Evolutionary conservation across 2,329 filamentous ascomycete genomes (phyloP).

Genomic region (Epichloe coenophiala): DNA sequence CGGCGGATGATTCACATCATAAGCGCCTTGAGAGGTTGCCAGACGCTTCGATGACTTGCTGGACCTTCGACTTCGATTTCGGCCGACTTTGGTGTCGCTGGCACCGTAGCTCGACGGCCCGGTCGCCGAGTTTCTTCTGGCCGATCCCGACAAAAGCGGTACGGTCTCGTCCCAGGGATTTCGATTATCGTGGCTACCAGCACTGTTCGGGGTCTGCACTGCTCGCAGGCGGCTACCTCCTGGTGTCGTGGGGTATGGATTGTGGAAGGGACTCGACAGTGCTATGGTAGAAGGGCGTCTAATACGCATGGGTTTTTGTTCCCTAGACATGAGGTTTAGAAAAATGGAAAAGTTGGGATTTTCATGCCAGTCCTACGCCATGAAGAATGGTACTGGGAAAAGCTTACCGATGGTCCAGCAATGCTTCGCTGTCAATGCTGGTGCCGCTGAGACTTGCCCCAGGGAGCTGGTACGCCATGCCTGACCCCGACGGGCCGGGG

Average conservation of each 20-base stretch:
- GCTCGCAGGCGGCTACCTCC: slow-evolving; percentile 22
- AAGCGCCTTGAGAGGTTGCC: slow-evolving; percentile 22
- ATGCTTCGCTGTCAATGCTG: slow-evolving; percentile 76
- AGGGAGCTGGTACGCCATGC: slow-evolving; percentile 38
- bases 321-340: slow-evolving; percentile 22
- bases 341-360: neutral
- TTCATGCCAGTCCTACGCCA: neutral
- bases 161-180: slow-evolving; percentile 34
- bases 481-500: slow-evolving; percentile 21
- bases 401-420: slow-evolving; percentile 71
- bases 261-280: slow-evolving; percentile 20
- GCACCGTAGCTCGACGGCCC: slow-evolving; percentile 28
- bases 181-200: slow-evolving; percentile 35
- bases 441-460: slow-evolving; percentile 58
- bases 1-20: slow-evolving; percentile 56
- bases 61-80: slow-evolving; percentile 31
- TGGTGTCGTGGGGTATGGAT: slow-evolving; percentile 15
- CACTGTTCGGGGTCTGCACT: slow-evolving; percentile 23
- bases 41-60: slow-evolving; percentile 36
- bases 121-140: slow-evolving; percentile 11
- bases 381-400: no score
- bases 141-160: slow-evolving; percentile 35
- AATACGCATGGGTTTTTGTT: slow-evolving; percentile 48
- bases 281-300: slow-evolving; percentile 43
- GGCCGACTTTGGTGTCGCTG: slow-evolving; percentile 21